A percentile compares a stretch with the other conserved stretches of the same genome.
Conservation (phyloP, 1,284 basidiomycete species). For the Heterobasidion parviporum region DNA sequence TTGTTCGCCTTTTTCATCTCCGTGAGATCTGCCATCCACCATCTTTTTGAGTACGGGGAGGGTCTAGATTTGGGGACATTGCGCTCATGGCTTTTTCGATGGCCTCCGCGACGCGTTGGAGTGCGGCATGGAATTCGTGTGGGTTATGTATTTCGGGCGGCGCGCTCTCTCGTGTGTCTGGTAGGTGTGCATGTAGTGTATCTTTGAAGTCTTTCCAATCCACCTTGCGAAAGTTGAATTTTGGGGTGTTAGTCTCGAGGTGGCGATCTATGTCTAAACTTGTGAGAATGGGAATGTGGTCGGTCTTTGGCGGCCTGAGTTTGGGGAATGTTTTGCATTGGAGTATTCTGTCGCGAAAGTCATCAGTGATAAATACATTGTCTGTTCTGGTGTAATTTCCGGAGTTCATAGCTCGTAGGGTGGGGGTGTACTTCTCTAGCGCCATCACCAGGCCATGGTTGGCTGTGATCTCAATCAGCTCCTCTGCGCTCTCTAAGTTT, state of each 20-base stretch:
- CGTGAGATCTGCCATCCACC: slow-evolving; percentile 23
- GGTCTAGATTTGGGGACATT: slow-evolving; percentile 15
- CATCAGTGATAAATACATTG: slow-evolving; percentile 22
- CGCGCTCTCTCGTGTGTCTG: not conserved
- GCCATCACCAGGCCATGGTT: slow-evolving; percentile 16
- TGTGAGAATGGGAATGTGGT: slow-evolving; percentile 21
- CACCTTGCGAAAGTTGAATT: too few species aligned
- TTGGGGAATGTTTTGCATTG: slow-evolving; percentile 12
- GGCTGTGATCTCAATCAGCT: slow-evolving; percentile 15
- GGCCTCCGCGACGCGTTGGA: slow-evolving; percentile 5
- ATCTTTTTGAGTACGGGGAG: slow-evolving; percentile 17
- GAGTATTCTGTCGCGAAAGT: slow-evolving; percentile 10
- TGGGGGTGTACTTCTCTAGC: slow-evolving; percentile 21
- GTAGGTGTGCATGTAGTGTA: slow-evolving; percentile 12
- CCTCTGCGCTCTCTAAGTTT: slow-evolving; percentile 11
- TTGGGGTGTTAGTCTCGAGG: too few species aligned
- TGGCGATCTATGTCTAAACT: slow-evolving; percentile 1
- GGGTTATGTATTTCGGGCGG: not conserved
- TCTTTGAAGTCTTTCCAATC: not conserved
- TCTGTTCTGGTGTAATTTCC: slow-evolving; percentile 23
- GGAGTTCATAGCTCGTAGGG: slow-evolving; percentile 15
- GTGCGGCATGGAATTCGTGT: not conserved
- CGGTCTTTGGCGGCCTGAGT: slow-evolving; percentile 10
- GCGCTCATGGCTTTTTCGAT: slow-evolving; percentile 14
- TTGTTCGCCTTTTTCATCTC: slow-evolving; percentile 2